Evolutionary conservation across 257 asterid species (phyloP), one percentile per base, ranked within the genome.

Genomic region (Haberlea rhodopensis): DNA sequence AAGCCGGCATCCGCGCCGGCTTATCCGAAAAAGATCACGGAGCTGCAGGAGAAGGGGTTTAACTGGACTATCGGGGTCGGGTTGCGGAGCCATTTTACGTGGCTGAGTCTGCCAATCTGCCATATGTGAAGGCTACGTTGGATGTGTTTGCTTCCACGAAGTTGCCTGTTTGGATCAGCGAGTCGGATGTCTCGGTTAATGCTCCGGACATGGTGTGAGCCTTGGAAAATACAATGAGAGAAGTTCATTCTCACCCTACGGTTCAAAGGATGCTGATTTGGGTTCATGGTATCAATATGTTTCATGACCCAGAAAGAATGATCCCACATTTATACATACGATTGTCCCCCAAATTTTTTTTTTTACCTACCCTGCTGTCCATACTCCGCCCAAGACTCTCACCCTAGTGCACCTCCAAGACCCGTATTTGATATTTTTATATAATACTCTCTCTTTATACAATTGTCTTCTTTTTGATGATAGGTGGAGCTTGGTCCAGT

Each of bases 111-210:
- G 29, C 4, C n/a, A n/a, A n/a, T 40, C 10, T 78, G n/a, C 62
- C 82, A 15, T 78, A 65, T 22, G 11, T 73, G 3, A 70, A 79
- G 49, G 57, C 82, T 11, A 37, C 76, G 27, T 13, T 78, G 1
- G 79, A 78, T 32, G 32, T 62, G 15, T 66, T 78, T 0, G 57
- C 60, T n/a, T 31, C 72, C 0, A 68, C 48, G 23, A 71, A 58
- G 5, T 40, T 73, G 61, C 82, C 79, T 21, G 71, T 78, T 24
- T 78, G 82, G 82, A 1, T 78, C 5, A 74, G 75, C 0, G 82
- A 74, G 34, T 18, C 73, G 24, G 81, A 77, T 24, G 73, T 53
- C 37, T 6, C 4, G 10, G 52, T 61, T 4, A 9, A 5, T 5
- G 11, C 57, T 0, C 52, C 8, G 28, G 32, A 31, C 5, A 5